phyloP scores from a whole-genome alignment of 75 land plant species.

The Sequoia sempervirens region DNA sequence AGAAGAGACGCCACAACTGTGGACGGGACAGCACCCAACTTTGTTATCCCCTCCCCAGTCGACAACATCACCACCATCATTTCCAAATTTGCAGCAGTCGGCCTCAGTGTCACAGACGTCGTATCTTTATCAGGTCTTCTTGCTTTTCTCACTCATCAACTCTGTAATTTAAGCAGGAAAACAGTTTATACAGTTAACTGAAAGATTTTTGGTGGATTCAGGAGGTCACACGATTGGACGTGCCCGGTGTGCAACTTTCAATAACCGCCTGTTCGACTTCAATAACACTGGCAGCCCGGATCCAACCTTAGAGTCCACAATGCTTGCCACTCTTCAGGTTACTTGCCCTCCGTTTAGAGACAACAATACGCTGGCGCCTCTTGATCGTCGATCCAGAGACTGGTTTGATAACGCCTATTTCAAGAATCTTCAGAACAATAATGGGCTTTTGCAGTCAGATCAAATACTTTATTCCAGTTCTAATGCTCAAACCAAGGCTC shows the following conservation, averaged over 20 bases:
- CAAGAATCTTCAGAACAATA: constrained; percentile 26
- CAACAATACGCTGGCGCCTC: constrained; percentile 28
- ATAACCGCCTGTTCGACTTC: constrained; percentile 58
- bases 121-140: constrained; percentile 60
- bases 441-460: constrained; percentile 60
- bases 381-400: constrained; percentile 42
- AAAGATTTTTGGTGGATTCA: constrained; percentile 4
- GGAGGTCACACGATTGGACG: constrained; percentile 73
- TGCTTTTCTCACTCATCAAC: too few relatives aligned
- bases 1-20: constrained; percentile 61
- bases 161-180: too few relatives aligned
- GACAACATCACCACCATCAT: constrained; percentile 27
- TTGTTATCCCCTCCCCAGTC: constrained; percentile 42
- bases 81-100: constrained; percentile 43
- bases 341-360: constrained; percentile 41
- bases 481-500: constrained; percentile 21
- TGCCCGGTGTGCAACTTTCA: constrained; percentile 46
- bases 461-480: constrained; percentile 37
- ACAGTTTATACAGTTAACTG: background rate
- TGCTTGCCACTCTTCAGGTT: constrained; percentile 28
- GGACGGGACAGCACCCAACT: constrained; percentile 38
- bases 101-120: constrained; percentile 53
- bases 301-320: constrained; percentile 32
- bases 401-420: constrained; percentile 59
- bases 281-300: constrained; percentile 41